Evolutionary conservation across 257 asterid species (phyloP), one percentile per base, ranked within the genome.

Genomic region (Solanum bulbocastanum): DNA sequence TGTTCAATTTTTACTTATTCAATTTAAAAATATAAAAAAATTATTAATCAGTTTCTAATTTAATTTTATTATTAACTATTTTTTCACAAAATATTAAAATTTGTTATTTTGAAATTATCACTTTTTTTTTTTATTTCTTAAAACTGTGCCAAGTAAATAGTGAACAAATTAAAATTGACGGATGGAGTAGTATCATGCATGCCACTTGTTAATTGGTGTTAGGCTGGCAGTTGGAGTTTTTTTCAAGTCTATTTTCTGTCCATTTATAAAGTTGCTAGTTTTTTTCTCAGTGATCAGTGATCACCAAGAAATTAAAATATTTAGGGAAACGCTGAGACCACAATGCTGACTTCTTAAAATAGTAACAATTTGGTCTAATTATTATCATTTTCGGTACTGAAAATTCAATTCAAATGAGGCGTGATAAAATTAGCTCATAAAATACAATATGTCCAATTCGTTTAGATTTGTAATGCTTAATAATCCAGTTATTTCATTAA

Each of bases 111-210:
- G 3, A 49, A 49, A 15, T 16, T 49, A 15, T 49, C 22, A 49
- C 23, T 16, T 52, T 52, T 44, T 16, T 16, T 16, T 5, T 16
- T 16, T 52, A 2, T 5, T 52, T 16, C 3, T 52, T 16, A 52
- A 16, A 2, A 52, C 0, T 5, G 9, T 52, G 5, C 23, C 14
- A 1, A 23, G 5, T 60, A 0, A 60, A 60, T 22, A 23, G 0
- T 60, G 30, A 1, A 60, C 0, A 60, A 23, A 23, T 23, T 8
- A 23, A 23, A 0, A 58, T 20, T 22, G 68, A 9, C 27, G 13
- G 13, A 8, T 20, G 27, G 5, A 79, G 3, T 44, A 18, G 42
- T 79, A 79, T 60, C 27, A 27, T 46, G 68, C 68, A 16, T 81
- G 85, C 40, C 22, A 79, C 25, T 27, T 5, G 66, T 46, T 40